These are phyloP conservation scores for Cryptococcus sp. DNA, from an alignment of 1,284 basidiomycete species.

Conservation along the genomic window DNA sequence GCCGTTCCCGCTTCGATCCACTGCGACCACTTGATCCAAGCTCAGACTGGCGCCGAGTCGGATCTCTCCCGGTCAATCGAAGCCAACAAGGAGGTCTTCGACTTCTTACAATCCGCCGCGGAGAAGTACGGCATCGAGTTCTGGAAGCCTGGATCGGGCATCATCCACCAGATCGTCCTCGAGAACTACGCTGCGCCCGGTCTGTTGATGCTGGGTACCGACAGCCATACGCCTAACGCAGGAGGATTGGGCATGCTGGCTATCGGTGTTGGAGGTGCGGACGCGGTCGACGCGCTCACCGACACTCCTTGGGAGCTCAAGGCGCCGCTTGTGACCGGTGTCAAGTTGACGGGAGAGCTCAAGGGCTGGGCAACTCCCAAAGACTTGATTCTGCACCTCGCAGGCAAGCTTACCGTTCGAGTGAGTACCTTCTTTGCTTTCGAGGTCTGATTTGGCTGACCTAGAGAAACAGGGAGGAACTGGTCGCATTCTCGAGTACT, in stretches of 20 bases:
- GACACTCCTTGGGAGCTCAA: conserved; percentile 98
- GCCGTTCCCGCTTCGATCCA: conserved; percentile 85
- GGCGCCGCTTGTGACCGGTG: conserved; percentile 85
- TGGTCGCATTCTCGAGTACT: conserved; percentile 95
- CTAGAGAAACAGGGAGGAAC: conserved; percentile 73
- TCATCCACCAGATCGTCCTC: conserved; percentile 94
- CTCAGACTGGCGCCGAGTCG: conserved; percentile 54
- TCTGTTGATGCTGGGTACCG: conserved; percentile 64
- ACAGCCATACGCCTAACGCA: conserved; percentile 98
- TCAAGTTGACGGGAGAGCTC: conserved; percentile 86
- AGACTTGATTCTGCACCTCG: conserved; percentile 92
- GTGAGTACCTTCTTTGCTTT: conserved; percentile 56
- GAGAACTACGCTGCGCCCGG: conserved; percentile 91
- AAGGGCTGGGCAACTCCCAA: conserved; percentile 94
- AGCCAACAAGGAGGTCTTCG: conserved; percentile 94
- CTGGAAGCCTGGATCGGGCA: conserved; percentile 91
- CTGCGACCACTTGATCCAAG: conserved; percentile 96
- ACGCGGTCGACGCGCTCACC: conserved; percentile 98
- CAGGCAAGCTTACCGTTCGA: conserved; percentile 90
- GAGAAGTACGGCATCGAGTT: conserved; percentile 88
- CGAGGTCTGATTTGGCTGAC: conserved; percentile 4
- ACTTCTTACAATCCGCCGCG: conserved; percentile 93
- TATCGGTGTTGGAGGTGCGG: conserved; percentile 97
- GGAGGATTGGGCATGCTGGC: conserved; percentile 97
- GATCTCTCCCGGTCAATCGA: conserved; percentile 66